phyloP scores from a whole-genome alignment of 768 basidiomycete species.

The Leccinum aurantiacum region DNA sequence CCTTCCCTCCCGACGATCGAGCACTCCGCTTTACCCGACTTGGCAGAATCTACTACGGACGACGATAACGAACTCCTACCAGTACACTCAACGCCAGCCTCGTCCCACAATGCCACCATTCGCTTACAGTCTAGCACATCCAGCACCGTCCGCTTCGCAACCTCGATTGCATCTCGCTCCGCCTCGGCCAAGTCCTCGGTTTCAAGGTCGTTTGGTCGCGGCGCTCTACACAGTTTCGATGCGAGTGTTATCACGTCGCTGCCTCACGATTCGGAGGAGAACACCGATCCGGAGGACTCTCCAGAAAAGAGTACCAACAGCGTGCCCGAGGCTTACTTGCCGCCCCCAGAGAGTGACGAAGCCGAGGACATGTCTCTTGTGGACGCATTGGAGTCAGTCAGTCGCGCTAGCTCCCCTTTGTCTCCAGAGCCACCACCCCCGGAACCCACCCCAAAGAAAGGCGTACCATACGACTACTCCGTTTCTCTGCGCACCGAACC shows the following conservation, averaged over 20 bases:
- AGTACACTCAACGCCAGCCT: slow-evolving; percentile 67
- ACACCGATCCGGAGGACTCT: slow-evolving; percentile 39
- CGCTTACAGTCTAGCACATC: slow-evolving; percentile 52
- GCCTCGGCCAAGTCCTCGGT: slow-evolving; percentile 33
- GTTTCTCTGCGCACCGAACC: slow-evolving; percentile 60
- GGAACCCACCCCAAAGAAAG: slow-evolving; percentile 48
- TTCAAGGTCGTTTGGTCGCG: slow-evolving; percentile 37
- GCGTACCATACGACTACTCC: slow-evolving; percentile 48
- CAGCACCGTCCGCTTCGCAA: slow-evolving; percentile 50
- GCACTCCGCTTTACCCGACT: slow-evolving; percentile 49
- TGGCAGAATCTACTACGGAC: slow-evolving; percentile 34
- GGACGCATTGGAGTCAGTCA: slow-evolving; percentile 59
- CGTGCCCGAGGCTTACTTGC: slow-evolving; percentile 53
- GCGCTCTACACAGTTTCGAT: slow-evolving; percentile 54
- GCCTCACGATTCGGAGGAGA: slow-evolving; percentile 37
- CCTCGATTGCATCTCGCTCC: slow-evolving; percentile 50
- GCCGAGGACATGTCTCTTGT: slow-evolving; percentile 49
- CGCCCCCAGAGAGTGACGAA: slow-evolving; percentile 44
- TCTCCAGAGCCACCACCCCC: slow-evolving; percentile 37
- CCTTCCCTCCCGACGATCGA: slow-evolving; percentile 76
- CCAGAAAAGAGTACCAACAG: slow-evolving; percentile 48
- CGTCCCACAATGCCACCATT: slow-evolving; percentile 50
- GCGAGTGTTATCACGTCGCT: slow-evolving; percentile 57
- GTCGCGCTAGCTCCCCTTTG: slow-evolving; percentile 50
- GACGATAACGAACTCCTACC: slow-evolving; percentile 49